These are phyloP conservation scores for peach (Prunus persica) DNA, from an alignment of 306 rosid species.

Conservation along the genomic window Prunus_persica_NCBIv2 NC_034010.1:22243001-22243500, in stretches of 20 bases:
- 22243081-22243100: slow-evolving; percentile 53
- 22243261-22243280: slow-evolving; percentile 56
- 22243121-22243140: slow-evolving; percentile 39
- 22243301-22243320: slow-evolving; percentile 68
- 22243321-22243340: slow-evolving; percentile 55
- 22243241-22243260: slow-evolving; percentile 64
- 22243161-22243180: slow-evolving; percentile 38
- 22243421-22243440: not conserved
- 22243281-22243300: slow-evolving; percentile 74
- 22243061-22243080: slow-evolving; percentile 97
- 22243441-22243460: not conserved
- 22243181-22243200: slow-evolving; percentile 48
- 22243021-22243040: slow-evolving; percentile 96
- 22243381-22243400: slow-evolving; percentile 57
- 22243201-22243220: slow-evolving; percentile 58
- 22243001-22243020: slow-evolving; percentile 89
- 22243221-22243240: slow-evolving; percentile 55
- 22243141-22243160: slow-evolving; percentile 39
- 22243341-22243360: slow-evolving; percentile 52
- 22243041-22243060: slow-evolving; percentile 91
- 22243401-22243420: slow-evolving; percentile 8
- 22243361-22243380: slow-evolving; percentile 54
- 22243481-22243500: not conserved
- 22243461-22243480: not conserved
- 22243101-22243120: slow-evolving; percentile 22